Evolutionary conservation across 139 green algal genomes (phyloP), one percentile per base, ranked within the genome.

Genomic region (Chlamydomonas schloesseri): DNA sequence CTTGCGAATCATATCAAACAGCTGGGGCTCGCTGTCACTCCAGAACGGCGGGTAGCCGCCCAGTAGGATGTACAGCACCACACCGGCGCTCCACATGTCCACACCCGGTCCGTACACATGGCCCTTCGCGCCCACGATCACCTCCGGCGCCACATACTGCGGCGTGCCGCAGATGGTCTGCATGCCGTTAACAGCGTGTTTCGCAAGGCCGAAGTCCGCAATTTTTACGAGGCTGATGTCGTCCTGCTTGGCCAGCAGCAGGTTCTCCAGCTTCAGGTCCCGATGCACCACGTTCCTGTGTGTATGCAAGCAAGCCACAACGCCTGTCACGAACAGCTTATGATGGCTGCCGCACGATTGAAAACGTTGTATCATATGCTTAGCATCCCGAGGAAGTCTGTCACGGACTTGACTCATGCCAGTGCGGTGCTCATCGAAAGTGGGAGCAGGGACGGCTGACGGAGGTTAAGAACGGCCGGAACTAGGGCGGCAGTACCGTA

Each of bases 201-300:
- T 97, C 3, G 96, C 95, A 57, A 99, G 89, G 1, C 97, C 97
- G 94, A 99, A 99, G 79, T 99, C 97, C 55, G 93, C 93, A 77
- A 96, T 94, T 80, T 95, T 95, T 0, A 84, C 77, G 21, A 83
- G 83, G 42, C 85, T 91, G 71, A 97, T 96, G 85, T 97, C 95
- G 42, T 93, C 90, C 26, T 87, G 89, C 3, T 75, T 85, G 0
- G 91, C 81, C 55, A 99, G 89, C 77, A 99, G 90, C 73, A 99
- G 89, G 88, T 99, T 99, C 89, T 99, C 96, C 69, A 99, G 93
- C 93, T 99, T 99, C 18, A 99, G 89, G 84, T 98, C 96, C 6
- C 96, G 88, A 85, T 98, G 96, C 42, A 94, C 92, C 21, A 98
- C 92, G 24, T 91, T 91, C 50, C 94, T 96, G 92, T 21, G 73